Base-by-base conservation (phyloP, 129 eudicot genomes). In the Lonicera japonica region DNA sequence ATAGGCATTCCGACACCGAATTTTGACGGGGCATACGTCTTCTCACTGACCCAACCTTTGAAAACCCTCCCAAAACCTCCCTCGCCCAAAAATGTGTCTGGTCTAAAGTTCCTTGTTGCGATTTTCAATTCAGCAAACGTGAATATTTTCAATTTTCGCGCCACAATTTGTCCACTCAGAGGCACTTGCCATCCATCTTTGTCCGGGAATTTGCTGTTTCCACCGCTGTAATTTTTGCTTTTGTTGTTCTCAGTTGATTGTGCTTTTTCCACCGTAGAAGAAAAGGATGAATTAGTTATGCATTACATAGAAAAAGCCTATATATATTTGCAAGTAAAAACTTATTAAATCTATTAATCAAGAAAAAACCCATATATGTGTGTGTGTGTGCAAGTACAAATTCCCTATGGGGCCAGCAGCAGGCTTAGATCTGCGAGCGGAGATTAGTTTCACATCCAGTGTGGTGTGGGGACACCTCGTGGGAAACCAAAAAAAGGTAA, bases 11-110 rank as follows among this genome's bases (percentile, higher is more conserved):
- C 77, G 43, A 55, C 57, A 38, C 77, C 77, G 25, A 4, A 3
- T 51, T 24, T 9, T 20, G 66, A 45, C 24, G 77, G 77, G 40
- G 66, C 81, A 48, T 52, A 66, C 15, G 70, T 77, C 66, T 21
- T 46, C 65, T 45, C 66, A 61, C 66, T 66, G 7, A 77, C 77
- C 77, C 73, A 77, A 19, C 70, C 73, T 61, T 60, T 66, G 70
- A 60, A 61, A 34, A 65, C 54, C 21, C 11, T 29, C 29, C 55
- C 66, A 43, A 38, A 50, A 29, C 61, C 16, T 29, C 14, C 67
- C 67, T 46, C 55, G 1, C 67, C 67, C 25, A 48, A 21, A 12
- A 58, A 16, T 16, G 13, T 34, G 29, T 50, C 5, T 2, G 40
- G 61, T 5, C 25, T 47, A 56, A 54, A 76, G 59, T 64, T 45